Percentiles rank a stretch among this genome's conserved stretches.
These are phyloP conservation scores for Metschnikowia lunata DNA, from an alignment of 805 yeast species.

Conservation along the genomic window DNA sequence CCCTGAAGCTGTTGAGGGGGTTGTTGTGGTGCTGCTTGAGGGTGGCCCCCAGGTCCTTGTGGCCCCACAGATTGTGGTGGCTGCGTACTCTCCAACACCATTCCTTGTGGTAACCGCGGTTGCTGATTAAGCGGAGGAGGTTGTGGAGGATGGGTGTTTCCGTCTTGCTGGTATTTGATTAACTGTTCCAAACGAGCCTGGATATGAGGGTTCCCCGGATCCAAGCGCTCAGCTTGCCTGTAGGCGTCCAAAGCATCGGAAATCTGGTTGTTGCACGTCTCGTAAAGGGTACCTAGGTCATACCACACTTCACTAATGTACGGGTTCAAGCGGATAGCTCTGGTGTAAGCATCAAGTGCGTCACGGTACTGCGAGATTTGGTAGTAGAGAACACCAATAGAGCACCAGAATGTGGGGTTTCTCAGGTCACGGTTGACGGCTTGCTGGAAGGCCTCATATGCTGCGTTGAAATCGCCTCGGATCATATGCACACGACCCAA, in stretches of 20 bases:
- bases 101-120: slow-evolving; percentile 57
- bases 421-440: slow-evolving; percentile 96
- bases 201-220: slow-evolving; percentile 91
- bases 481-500: slow-evolving; percentile 97
- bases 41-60: slow-evolving; percentile 3
- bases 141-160: slow-evolving; percentile 57
- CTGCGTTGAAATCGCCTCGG: slow-evolving; percentile 88
- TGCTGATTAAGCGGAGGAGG: slow-evolving; percentile 67
- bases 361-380: slow-evolving; percentile 95
- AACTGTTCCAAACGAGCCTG: slow-evolving; percentile 88
- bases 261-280: slow-evolving; percentile 93
- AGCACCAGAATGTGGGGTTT: slow-evolving; percentile 97
- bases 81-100: slow-evolving; percentile 50
- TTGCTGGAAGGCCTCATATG: slow-evolving; percentile 97
- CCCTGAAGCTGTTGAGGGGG: slow-evolving; percentile 9
- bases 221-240: slow-evolving; percentile 91
- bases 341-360: slow-evolving; percentile 94
- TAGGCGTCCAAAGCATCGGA: slow-evolving; percentile 96
- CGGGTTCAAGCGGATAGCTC: slow-evolving; percentile 94
- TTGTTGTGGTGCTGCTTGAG: not conserved
- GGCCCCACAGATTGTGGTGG: slow-evolving; percentile 4
- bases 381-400: slow-evolving; percentile 91
- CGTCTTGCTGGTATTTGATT: slow-evolving; percentile 65
- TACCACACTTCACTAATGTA: slow-evolving; percentile 98
- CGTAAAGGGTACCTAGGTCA: slow-evolving; percentile 94